phyloP scores from a whole-genome alignment of 805 yeast species.

The Kazachstania psychrophila region DNA sequence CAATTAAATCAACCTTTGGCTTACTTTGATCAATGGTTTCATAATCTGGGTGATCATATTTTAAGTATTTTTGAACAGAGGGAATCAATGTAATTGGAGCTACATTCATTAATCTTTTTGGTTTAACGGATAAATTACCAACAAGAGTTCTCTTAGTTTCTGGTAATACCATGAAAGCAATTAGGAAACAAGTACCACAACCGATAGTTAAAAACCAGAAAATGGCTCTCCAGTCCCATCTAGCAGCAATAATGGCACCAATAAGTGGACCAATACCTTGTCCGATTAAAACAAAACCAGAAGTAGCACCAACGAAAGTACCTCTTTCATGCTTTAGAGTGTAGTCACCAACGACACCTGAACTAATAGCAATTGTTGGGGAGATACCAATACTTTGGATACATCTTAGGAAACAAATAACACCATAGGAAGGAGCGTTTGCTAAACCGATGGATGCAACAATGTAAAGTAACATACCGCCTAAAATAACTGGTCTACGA shows the following conservation, averaged over 20 bases:
- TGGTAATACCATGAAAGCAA: conserved; percentile 41
- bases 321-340: conserved; percentile 60
- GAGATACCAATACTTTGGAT: conserved; percentile 67
- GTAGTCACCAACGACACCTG: conserved; percentile 67
- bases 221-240: conserved; percentile 63
- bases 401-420: conserved; percentile 54
- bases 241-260: conserved; percentile 36
- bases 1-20: conserved; percentile 25
- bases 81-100: conserved; percentile 36
- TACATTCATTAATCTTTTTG: conserved; percentile 34
- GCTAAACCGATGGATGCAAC: conserved; percentile 64
- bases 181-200: conserved; percentile 37
- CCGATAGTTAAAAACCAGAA: conserved; percentile 66
- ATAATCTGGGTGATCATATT: conserved; percentile 24
- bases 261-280: conserved; percentile 71
- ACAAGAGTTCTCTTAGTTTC: conserved; percentile 66
- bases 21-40: conserved; percentile 20
- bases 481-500: conserved; percentile 56
- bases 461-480: conserved; percentile 46
- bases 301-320: conserved; percentile 52
- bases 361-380: conserved; percentile 57
- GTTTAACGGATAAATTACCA: conserved; percentile 63
- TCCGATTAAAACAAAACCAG: conserved; percentile 59
- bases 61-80: conserved; percentile 16
- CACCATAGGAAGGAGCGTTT: conserved; percentile 45